Base-by-base conservation (phyloP, 2,329 filamentous ascomycete species). In the Verticillium albo-atrum region DNA sequence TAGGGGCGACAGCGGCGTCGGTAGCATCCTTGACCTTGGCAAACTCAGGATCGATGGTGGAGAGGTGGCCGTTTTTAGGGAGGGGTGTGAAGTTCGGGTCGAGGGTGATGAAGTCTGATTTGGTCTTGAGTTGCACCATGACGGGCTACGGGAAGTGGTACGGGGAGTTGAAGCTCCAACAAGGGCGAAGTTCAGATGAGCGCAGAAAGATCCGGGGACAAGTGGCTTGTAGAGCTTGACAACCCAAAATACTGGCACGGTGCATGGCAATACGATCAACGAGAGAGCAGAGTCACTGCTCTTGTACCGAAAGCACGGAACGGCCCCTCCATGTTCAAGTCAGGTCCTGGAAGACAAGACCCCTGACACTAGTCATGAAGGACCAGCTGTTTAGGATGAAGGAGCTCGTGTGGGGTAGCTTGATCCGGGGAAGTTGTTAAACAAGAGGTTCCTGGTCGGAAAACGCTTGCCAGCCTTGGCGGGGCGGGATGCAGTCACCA, bases 21-120 rank as follows among this genome's bases (percentile, higher is more conserved):
- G 70, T 65, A 9, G 61, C 65, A 3, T 60, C 55, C 53, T 74
- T 71, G 25, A 67, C 57, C 6, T 61, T 64, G 14, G 67, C 63
- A 58, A 73, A 73, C 3, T 68, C 65, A 3, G 72, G 68, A 32
- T 72, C 72, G 26, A 70, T 67, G 59, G 67, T 60, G 37, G 71
- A 69, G 52, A 71, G 68, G 60, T 74, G 72, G 55, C 72, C 71
- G 57, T 76, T 65, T 58, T 70, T 73, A 32, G 70, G 71, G 6
- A 71, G 63, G 1, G 73, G 73, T 56, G 68, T 68, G 70, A 70
- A 73, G 62, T 65, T 57, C 15, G 68, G 61, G 54, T 71, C 67
- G 52, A 70, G 15, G 20, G 59, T 55, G 42, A 65, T 64, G 64
- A 72, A 72, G 34, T 71, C 66, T 59, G 67, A 63, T 20, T 64